These are phyloP conservation scores for Eruca vesicaria DNA, from an alignment of 441 rosid species.

Conservation along the genomic window DNA sequence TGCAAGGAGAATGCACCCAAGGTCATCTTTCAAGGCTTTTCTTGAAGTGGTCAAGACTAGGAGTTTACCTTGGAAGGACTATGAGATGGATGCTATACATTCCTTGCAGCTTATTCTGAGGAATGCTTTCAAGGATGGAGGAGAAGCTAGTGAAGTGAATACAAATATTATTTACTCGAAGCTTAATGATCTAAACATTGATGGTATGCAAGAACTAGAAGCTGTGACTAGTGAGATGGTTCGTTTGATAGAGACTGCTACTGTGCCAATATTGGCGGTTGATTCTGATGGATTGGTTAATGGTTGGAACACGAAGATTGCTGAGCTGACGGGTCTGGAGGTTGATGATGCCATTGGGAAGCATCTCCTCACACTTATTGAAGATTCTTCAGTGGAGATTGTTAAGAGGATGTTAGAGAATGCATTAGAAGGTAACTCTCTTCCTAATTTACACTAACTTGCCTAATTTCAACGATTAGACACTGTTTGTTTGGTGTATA, in stretches of 20 bases:
- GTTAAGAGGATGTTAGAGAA: conserved; percentile 66
- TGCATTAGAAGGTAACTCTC: conserved; percentile 75
- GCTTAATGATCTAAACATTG: conserved; percentile 74
- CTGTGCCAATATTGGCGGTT: conserved; percentile 87
- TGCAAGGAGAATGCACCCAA: conserved; percentile 88
- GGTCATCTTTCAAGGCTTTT: conserved; percentile 94
- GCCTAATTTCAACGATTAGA: neutral
- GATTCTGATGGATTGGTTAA: conserved; percentile 83
- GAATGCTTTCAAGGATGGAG: conserved; percentile 70
- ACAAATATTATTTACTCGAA: conserved; percentile 54
- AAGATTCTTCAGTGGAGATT: conserved; percentile 69
- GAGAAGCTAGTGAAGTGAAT: conserved; percentile 42
- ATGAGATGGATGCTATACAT: conserved; percentile 97
- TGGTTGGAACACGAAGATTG: conserved; percentile 93
- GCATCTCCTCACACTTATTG: conserved; percentile 77
- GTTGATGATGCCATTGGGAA: conserved; percentile 86
- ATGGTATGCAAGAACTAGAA: conserved; percentile 87
- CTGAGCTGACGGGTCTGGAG: conserved; percentile 80
- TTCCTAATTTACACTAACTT: conserved; percentile 1
- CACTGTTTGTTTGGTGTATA: neutral
- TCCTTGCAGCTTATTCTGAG: conserved; percentile 92
- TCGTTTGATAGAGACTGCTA: conserved; percentile 89
- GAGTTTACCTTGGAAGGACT: conserved; percentile 95
- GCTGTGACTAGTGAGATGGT: conserved; percentile 97
- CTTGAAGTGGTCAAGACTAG: conserved; percentile 86